phyloP scores from a whole-genome alignment of 768 basidiomycete species.

The Boletales sp. region DNA sequence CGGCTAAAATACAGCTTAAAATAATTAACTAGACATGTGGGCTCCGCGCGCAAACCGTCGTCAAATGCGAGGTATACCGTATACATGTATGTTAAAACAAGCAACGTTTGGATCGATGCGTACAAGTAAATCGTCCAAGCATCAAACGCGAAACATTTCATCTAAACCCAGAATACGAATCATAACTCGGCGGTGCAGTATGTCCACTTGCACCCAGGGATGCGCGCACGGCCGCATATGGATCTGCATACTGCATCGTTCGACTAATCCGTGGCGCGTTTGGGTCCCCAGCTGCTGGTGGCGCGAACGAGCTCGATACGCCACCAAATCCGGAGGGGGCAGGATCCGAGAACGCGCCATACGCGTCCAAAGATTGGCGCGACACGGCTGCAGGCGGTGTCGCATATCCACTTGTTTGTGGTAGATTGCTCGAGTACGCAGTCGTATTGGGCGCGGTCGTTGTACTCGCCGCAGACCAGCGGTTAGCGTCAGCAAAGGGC shows the following conservation, averaged over 20 bases:
- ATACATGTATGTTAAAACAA: neutral
- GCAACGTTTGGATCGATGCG: constrained; percentile 5
- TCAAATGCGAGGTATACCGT: constrained; percentile 5
- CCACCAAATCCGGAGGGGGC: constrained; percentile 71
- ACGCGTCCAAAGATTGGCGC: constrained; percentile 78
- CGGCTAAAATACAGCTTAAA: constrained; percentile 11
- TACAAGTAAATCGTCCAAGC: constrained; percentile 9
- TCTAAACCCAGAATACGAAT: constrained; percentile 50
- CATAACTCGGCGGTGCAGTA: constrained; percentile 49
- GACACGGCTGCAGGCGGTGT: constrained; percentile 35
- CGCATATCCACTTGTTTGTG: constrained; percentile 24
- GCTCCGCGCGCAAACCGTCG: constrained; percentile 1
- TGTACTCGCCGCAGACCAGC: constrained; percentile 37
- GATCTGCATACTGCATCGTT: constrained; percentile 93
- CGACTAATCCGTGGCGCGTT: constrained; percentile 61
- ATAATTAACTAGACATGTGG: constrained; percentile 4
- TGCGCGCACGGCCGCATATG: constrained; percentile 78
- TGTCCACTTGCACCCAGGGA: constrained; percentile 37
- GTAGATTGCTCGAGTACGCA: constrained; percentile 19
- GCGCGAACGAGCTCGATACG: constrained; percentile 32
- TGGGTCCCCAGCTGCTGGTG: constrained; percentile 30
- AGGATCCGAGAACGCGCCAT: constrained; percentile 89
- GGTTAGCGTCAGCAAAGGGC: constrained; percentile 54
- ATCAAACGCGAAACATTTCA: constrained; percentile 18
- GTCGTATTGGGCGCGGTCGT: constrained; percentile 24